phyloP scores from a whole-genome alignment of 2,329 filamentous ascomycete genomes.

The Sclerotinia glacialis region DNA sequence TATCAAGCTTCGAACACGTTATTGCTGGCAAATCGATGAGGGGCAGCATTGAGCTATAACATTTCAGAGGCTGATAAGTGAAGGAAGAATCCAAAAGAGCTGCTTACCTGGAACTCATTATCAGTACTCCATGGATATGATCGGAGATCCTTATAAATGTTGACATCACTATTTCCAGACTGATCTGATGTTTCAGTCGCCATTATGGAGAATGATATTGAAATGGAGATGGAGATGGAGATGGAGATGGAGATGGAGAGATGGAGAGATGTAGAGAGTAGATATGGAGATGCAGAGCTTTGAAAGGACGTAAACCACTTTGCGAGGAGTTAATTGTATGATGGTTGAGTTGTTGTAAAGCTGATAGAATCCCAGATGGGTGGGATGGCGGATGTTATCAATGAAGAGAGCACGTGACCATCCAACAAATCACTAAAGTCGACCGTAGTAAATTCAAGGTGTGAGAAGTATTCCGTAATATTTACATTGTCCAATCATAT shows the following conservation, averaged over 20 bases:
- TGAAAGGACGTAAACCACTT: no score
- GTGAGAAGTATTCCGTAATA: neutral
- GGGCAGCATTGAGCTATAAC: neutral
- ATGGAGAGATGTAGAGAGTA: neutral
- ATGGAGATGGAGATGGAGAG: neutral
- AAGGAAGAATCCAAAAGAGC: neutral
- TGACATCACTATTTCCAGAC: neutral
- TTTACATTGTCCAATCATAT: neutral
- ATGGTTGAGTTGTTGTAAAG: neutral
- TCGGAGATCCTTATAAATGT: conserved; percentile 60
- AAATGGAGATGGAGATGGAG: neutral
- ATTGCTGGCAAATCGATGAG: neutral
- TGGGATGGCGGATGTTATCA: no score
- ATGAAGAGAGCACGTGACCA: neutral
- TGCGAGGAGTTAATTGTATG: neutral
- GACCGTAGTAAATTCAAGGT: neutral
- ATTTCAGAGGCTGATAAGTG: conserved; percentile 27
- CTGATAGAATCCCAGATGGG: neutral
- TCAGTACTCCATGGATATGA: conserved; percentile 67
- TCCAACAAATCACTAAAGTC: no score
- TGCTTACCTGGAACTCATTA: conserved; percentile 60
- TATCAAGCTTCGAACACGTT: neutral
- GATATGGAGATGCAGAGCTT: neutral
- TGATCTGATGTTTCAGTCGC: neutral
- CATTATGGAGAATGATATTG: conserved; percentile 1